Conservation (phyloP, 2,329 filamentous ascomycete genomes). For the Mycogone perniciosa region DNA sequence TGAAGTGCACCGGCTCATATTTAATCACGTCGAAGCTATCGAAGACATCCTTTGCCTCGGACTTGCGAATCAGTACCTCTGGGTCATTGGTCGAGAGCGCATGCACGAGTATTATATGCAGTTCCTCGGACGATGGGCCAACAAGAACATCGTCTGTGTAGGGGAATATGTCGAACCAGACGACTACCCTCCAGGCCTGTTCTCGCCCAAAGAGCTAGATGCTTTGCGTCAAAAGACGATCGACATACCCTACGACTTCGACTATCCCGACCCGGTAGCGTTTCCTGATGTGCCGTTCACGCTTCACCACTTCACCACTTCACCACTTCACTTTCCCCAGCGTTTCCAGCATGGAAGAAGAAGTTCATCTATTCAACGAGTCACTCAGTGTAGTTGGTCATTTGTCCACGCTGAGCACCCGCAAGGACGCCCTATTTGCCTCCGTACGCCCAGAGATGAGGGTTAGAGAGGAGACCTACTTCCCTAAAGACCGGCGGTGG, state of each 20-base stretch:
- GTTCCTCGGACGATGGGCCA: constrained; percentile 3
- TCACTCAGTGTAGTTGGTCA: too few relatives aligned
- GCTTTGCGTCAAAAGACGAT: background rate
- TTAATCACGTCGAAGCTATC: background rate
- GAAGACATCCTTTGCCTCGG: background rate
- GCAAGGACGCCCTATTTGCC: too few relatives aligned
- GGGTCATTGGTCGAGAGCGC: background rate
- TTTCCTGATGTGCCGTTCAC: too few relatives aligned
- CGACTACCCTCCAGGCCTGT: constrained; percentile 7
- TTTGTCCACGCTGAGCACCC: too few relatives aligned
- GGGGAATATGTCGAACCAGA: constrained; percentile 2
- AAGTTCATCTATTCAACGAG: too few relatives aligned
- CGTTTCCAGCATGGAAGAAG: too few relatives aligned
- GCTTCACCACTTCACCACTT: too few relatives aligned
- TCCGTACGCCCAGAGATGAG: too few relatives aligned
- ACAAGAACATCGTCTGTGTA: constrained; percentile 8
- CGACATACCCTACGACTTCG: too few relatives aligned
- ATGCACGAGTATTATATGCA: background rate
- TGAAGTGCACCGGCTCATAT: background rate
- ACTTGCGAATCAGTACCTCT: background rate
- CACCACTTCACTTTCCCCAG: too few relatives aligned
- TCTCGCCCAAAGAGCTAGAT: constrained; percentile 5
- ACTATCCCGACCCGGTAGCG: too few relatives aligned
- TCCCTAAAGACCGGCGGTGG: constrained; percentile 4
- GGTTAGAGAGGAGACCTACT: background rate